Evolutionary conservation across 2,329 filamentous ascomycete species (phyloP), one percentile per base, ranked within the genome.

Genomic region (Zymoseptoria passerinii): DNA sequence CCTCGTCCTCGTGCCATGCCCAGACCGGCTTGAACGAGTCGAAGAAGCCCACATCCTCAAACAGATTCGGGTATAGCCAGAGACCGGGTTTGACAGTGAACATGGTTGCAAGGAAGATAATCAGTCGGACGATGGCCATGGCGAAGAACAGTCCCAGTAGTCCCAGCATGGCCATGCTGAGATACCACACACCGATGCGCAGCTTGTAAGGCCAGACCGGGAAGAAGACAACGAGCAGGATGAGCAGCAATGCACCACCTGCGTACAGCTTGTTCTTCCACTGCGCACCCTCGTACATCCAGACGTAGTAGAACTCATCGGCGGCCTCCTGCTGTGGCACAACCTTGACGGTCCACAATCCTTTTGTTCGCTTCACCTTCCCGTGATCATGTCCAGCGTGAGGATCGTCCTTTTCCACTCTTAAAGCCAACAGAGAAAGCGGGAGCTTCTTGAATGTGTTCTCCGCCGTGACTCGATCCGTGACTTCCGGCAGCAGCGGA

Each of bases 21-120:
- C 94, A 99, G 5, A 96, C 77, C 19, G 94, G 94, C 71, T 87
- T 87, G 82, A 99, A 99, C 70, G 89, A 95, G 73, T 99, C 94
- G 75, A 99, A 88, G 77, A 99, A 97, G 7, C 92, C 95, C 28
- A 99, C 94, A 72, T 99, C 94, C 74, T 99, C 94, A 79, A 96
- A 99, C 19, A 99, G 78, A 72, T 99, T 99, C 53, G 94, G 94
- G 77, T 92, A 99, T 50, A 99, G 81, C 94, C 94, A 99, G n/a
- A 99, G 80, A 68, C 94, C 94, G 2, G 94, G 94, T 3, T 92
- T 79, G 0, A 84, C 80, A 16, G 82, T 80, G 71, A 97, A 95
- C 75, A 95, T 91, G 20, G 94, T 97, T 72, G 95, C 76, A 72
- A 90, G 87, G 79, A 99, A 99, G 28, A 99, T 80, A 61, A 99